Conservation (phyloP, 108 stramenopile genomes). For the Cyclotella cryptica region DNA sequence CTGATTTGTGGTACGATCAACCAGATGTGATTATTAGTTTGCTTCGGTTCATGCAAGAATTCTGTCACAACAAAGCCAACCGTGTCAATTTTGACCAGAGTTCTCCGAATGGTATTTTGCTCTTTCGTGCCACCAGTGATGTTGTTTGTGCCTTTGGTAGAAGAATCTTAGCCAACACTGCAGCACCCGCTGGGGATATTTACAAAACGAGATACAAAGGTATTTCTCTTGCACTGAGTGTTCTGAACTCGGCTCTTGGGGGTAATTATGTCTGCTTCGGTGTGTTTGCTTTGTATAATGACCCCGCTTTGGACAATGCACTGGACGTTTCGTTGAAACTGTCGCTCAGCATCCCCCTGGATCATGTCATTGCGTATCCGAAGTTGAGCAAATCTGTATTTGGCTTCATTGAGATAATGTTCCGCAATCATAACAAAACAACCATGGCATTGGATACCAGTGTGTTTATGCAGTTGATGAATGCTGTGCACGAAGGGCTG, state of each 20-base stretch:
- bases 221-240: conserved; percentile 84
- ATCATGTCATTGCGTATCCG: conserved; percentile 93
- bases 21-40: conserved; percentile 94
- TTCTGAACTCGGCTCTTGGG: conserved; percentile 92
- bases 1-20: conserved; percentile 94
- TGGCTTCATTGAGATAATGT: conserved; percentile 93
- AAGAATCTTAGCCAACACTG: conserved; percentile 65
- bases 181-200: conserved; percentile 65
- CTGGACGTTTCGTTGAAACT: conserved; percentile 91
- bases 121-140: conserved; percentile 94
- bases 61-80: conserved; percentile 97
- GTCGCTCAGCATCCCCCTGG: conserved; percentile 88
- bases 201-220: conserved; percentile 97
- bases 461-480: conserved; percentile 94
- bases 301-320: conserved; percentile 91
- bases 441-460: conserved; percentile 85
- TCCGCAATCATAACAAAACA: conserved; percentile 91
- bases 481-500: conserved; percentile 93
- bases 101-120: conserved; percentile 97
- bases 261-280: conserved; percentile 98
- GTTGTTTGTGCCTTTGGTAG: conserved; percentile 93
- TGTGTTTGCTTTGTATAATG: conserved; percentile 97
- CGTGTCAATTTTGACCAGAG: conserved; percentile 98
- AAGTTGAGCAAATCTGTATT: conserved; percentile 96
- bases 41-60: conserved; percentile 95